Percentiles rank a stretch among this genome's conserved stretches.
These are phyloP conservation scores for Colletotrichum chrysophilum DNA, from an alignment of 2,329 filamentous ascomycete species.

Conservation along the genomic window DNA sequence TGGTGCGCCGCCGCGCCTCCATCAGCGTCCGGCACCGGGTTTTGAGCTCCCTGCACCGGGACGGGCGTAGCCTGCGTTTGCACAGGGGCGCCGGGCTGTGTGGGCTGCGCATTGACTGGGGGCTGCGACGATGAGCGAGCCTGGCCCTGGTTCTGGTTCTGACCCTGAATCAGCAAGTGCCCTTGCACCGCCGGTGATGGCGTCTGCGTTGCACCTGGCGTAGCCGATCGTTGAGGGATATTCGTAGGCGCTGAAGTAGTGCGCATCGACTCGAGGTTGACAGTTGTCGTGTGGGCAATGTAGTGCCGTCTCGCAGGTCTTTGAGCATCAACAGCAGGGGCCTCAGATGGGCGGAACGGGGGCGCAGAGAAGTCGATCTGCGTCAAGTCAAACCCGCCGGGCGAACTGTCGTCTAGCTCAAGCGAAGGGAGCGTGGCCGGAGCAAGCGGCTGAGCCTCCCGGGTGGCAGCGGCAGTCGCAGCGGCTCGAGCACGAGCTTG, in stretches of 20 bases:
- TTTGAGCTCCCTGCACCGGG: conserved; percentile 8
- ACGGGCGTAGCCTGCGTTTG: conserved; percentile 20
- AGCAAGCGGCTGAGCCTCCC: conserved; percentile 21
- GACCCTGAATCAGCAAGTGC: conserved; percentile 12
- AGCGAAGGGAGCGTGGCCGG: conserved; percentile 4
- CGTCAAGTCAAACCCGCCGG: background rate
- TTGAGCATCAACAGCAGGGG: background rate
- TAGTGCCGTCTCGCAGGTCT: background rate
- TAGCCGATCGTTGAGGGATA: background rate
- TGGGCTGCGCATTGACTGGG: background rate
- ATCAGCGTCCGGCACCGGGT: conserved; percentile 24
- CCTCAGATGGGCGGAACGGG: background rate
- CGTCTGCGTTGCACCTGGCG: background rate
- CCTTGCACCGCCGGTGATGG: conserved; percentile 3
- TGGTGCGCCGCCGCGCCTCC: conserved; percentile 37
- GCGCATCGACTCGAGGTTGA: background rate
- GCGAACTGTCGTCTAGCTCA: background rate
- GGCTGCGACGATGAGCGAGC: background rate
- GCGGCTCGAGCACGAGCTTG: conserved; percentile 37
- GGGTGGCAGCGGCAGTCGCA: conserved; percentile 27
- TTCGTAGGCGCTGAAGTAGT: background rate
- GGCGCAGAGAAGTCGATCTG: background rate
- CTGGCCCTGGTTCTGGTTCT: background rate
- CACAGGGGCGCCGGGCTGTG: conserved; percentile 15
- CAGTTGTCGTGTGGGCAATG: background rate